Evolutionary conservation across 2,329 filamentous ascomycete species (phyloP).

Genomic region (Cladophialophora chaetospira): DNA sequence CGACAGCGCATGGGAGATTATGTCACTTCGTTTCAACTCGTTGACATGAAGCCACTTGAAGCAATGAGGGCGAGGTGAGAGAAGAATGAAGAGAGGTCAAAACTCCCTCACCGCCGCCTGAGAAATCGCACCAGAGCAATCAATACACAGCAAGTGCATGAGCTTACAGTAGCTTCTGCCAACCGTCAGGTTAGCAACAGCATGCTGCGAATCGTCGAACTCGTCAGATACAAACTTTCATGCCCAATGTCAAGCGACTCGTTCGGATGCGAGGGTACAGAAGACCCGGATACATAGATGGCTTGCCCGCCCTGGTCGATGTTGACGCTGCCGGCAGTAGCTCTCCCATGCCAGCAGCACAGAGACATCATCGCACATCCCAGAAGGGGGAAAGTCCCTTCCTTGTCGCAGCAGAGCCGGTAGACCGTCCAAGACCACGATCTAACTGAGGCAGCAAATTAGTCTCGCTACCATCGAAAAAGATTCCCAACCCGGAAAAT

Average conservation of each 20-base stretch:
- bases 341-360: background rate
- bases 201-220: constrained; percentile 1
- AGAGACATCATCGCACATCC: too few relatives aligned
- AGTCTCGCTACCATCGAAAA: background rate
- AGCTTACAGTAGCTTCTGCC: constrained; percentile 13
- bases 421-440: too few relatives aligned
- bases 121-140: background rate
- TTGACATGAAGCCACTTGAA: background rate
- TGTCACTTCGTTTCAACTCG: background rate
- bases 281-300: too few relatives aligned
- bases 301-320: background rate
- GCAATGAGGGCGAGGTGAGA: background rate
- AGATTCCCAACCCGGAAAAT: background rate
- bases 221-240: background rate
- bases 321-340: background rate
- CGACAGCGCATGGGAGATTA: background rate
- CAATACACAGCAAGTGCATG: too few relatives aligned
- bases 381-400: background rate
- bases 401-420: background rate
- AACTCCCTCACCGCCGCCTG: background rate
- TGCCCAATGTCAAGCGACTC: constrained; percentile 24
- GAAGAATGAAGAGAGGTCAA: background rate
- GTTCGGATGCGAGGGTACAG: too few relatives aligned
- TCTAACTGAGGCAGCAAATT: background rate
- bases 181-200: background rate